Percentiles rank a stretch among this genome's conserved stretches.
Conservation (phyloP, 441 rosid species). For the Adansonia gregorii region DNA sequence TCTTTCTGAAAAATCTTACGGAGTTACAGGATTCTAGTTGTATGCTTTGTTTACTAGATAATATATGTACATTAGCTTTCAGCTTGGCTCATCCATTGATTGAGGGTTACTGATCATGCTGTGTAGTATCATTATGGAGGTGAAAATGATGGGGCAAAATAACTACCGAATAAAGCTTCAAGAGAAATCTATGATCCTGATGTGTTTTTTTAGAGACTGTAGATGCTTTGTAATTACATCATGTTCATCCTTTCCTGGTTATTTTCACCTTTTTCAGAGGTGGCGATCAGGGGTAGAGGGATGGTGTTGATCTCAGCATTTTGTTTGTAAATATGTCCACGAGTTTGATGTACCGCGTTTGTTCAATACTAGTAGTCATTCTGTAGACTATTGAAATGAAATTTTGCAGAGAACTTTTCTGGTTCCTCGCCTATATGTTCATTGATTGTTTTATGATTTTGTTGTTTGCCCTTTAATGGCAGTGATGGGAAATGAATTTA, state of each 20-base stretch:
- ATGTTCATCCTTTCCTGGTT: conserved; percentile 2
- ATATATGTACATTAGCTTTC: background rate
- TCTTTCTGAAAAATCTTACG: conserved; percentile 5
- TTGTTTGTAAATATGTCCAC: conserved; percentile 26
- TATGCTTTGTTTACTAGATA: background rate
- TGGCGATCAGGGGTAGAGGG: background rate
- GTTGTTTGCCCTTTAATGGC: too few species aligned
- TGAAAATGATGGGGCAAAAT: background rate
- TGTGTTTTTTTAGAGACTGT: conserved; percentile 11
- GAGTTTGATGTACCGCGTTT: background rate
- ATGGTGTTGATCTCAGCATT: background rate
- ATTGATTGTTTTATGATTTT: background rate
- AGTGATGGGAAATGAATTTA: too few species aligned
- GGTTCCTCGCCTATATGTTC: background rate
- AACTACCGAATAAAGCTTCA: conserved; percentile 8
- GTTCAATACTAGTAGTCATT: background rate
- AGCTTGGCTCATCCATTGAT: background rate
- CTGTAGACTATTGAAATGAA: background rate
- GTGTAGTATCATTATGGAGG: background rate
- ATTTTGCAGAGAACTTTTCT: background rate
- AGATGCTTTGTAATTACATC: background rate
- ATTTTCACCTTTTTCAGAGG: background rate
- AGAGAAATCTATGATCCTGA: background rate
- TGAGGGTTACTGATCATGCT: background rate
- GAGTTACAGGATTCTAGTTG: background rate